These are phyloP conservation scores for Naganishia kalamii DNA, from an alignment of 768 basidiomycete species.

Conservation along the genomic window DNA sequence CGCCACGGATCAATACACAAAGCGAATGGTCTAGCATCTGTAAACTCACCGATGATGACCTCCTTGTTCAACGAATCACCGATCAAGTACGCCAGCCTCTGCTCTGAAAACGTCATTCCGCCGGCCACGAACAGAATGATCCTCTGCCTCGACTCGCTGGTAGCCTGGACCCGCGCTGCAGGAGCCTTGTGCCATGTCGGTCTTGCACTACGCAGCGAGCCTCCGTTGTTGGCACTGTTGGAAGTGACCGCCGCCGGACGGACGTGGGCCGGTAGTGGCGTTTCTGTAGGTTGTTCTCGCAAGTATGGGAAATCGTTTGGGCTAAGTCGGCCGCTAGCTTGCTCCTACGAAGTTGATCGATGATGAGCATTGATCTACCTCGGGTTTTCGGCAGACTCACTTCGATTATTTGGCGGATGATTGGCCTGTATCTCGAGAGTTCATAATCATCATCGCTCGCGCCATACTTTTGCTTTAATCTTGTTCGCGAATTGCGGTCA, in stretches of 20 bases:
- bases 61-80: conserved; percentile 73
- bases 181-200: conserved; percentile 82
- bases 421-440: conserved; percentile 84
- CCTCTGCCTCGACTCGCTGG: conserved; percentile 58
- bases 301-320: conserved; percentile 78
- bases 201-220: conserved; percentile 79
- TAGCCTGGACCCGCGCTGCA: conserved; percentile 45
- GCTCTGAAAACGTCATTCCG: conserved; percentile 93
- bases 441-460: conserved; percentile 87
- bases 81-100: conserved; percentile 76
- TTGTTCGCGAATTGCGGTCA: conserved; percentile 74
- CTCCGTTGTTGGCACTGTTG: conserved; percentile 41
- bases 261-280: conserved; percentile 19
- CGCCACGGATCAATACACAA: neutral
- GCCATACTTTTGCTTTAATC: conserved; percentile 64
- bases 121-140: conserved; percentile 86
- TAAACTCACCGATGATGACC: conserved; percentile 71
- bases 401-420: conserved; percentile 73
- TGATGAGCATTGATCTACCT: too few species aligned
- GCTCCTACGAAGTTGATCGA: conserved; percentile 74
- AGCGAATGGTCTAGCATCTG: neutral
- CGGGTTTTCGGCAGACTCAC: too few species aligned
- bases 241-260: conserved; percentile 47
- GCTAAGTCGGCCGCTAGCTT: conserved; percentile 68
- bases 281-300: conserved; percentile 57